Evolutionary conservation across 139 green algal genomes (phyloP).

Genomic region (Chlorella sp.): DNA sequence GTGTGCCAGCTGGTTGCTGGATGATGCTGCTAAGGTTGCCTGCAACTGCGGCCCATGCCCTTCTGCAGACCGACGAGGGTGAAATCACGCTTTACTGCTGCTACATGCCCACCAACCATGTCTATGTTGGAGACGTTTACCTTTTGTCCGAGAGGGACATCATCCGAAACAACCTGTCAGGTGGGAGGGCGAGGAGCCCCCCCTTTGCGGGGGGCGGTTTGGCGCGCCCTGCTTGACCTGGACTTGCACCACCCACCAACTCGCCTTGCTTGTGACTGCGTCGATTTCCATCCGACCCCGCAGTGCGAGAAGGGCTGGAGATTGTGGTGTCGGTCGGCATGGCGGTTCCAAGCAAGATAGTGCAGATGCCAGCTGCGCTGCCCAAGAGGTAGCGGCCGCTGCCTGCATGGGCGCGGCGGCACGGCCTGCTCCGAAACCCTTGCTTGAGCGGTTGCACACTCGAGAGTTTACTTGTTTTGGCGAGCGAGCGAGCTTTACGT

Average conservation of each 20-base stretch:
- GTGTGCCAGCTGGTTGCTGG: neutral
- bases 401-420: too few relatives aligned
- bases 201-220: too few relatives aligned
- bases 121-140: conserved; percentile 92
- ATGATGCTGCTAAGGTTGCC: neutral
- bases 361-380: neutral
- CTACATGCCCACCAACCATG: conserved; percentile 95
- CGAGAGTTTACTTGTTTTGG: too few relatives aligned
- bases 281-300: too few relatives aligned
- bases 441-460: too few relatives aligned
- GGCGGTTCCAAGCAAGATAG: conserved; percentile 54
- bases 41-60: neutral
- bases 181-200: too few relatives aligned
- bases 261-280: too few relatives aligned
- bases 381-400: neutral
- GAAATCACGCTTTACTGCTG: conserved; percentile 78
- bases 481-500: too few relatives aligned
- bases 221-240: too few relatives aligned
- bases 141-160: conserved; percentile 86
- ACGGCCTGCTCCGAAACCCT: too few relatives aligned
- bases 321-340: conserved; percentile 79
- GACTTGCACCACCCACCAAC: too few relatives aligned
- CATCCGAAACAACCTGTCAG: conserved; percentile 85
- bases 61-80: conserved; percentile 17
- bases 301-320: conserved; percentile 46